A percentile compares a stretch with the other conserved stretches of the same genome.
These are phyloP conservation scores for Croton setiger DNA, from an alignment of 441 rosid genomes.

Conservation along the genomic window DNA sequence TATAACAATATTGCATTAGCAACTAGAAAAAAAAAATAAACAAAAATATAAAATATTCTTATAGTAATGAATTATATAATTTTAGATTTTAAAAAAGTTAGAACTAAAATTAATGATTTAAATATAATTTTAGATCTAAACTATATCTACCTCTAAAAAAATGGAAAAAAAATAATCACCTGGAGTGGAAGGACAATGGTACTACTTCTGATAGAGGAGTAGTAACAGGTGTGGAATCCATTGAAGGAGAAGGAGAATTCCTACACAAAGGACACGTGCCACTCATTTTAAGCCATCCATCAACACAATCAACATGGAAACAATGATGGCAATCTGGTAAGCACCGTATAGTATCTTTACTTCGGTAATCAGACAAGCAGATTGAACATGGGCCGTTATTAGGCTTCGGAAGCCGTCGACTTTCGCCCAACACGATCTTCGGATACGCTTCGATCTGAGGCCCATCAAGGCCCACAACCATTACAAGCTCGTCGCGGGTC, in stretches of 20 bases:
- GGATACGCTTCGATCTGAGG: slow-evolving; percentile 31
- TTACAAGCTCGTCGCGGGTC: background rate
- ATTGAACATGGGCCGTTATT: slow-evolving; percentile 33
- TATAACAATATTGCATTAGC: too few relatives aligned
- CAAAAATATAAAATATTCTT: too few relatives aligned
- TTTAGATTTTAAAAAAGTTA: too few relatives aligned
- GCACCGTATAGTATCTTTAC: slow-evolving; percentile 22
- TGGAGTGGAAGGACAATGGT: slow-evolving; percentile 12
- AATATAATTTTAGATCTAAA: too few relatives aligned
- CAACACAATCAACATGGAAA: slow-evolving; percentile 15
- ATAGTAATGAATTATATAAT: too few relatives aligned
- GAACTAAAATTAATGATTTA: too few relatives aligned
- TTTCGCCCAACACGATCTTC: slow-evolving; percentile 36
- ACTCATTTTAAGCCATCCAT: background rate
- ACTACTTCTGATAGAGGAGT: slow-evolving; percentile 14
- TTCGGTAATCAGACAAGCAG: slow-evolving; percentile 30
- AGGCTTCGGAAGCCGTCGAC: slow-evolving; percentile 30
- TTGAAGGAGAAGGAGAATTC: background rate
- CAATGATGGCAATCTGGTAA: slow-evolving; percentile 24
- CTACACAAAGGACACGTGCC: slow-evolving; percentile 3
- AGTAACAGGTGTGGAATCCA: slow-evolving; percentile 9
- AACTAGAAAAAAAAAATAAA: too few relatives aligned
- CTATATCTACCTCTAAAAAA: too few relatives aligned
- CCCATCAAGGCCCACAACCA: slow-evolving; percentile 27
- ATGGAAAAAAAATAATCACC: background rate